Percentiles rank a stretch among this genome's conserved stretches.
Evolutionary conservation across 2,329 filamentous ascomycete genomes (phyloP).

Genomic region (Paracoccidioides brasiliensis): DNA sequence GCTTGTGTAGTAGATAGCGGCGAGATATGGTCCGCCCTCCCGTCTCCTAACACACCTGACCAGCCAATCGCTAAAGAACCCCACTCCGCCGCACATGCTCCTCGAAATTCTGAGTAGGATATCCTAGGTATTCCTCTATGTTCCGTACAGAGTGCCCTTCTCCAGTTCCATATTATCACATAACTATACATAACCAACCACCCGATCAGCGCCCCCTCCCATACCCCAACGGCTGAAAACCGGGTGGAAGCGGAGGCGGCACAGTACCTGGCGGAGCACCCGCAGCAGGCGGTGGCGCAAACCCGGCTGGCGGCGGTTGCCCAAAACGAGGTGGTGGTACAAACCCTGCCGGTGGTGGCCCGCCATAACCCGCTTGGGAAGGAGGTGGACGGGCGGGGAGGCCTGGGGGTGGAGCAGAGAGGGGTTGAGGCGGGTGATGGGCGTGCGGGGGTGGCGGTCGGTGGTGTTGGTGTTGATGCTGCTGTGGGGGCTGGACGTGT

Average conservation of each 20-base stretch:
- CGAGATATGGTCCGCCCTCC: too few relatives aligned
- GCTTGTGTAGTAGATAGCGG: too few relatives aligned
- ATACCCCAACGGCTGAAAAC: slow-evolving; percentile 31
- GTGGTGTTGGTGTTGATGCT: slow-evolving; percentile 30
- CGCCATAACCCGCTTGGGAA: slow-evolving; percentile 54
- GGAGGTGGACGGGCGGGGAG: slow-evolving; percentile 58
- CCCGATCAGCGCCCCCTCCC: slow-evolving; percentile 23
- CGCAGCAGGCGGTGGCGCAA: slow-evolving; percentile 23
- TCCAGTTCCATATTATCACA: not conserved
- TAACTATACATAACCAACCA: not conserved
- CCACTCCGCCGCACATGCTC: too few relatives aligned
- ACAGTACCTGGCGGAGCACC: slow-evolving; percentile 14
- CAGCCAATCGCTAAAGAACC: too few relatives aligned
- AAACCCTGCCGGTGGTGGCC: slow-evolving; percentile 38
- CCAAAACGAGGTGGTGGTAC: slow-evolving; percentile 26
- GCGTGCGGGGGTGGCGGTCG: slow-evolving; percentile 39
- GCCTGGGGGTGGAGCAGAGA: slow-evolving; percentile 37
- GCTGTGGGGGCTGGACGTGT: slow-evolving; percentile 37
- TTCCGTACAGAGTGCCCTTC: too few relatives aligned
- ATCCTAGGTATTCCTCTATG: too few relatives aligned
- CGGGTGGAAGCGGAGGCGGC: slow-evolving; percentile 27
- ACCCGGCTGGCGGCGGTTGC: slow-evolving; percentile 35
- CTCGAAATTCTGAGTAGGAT: too few relatives aligned
- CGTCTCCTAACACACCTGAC: too few relatives aligned
- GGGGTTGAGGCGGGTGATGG: slow-evolving; percentile 38